Conservation (phyloP, 2,329 filamentous ascomycete genomes). For the Epichloe typhina region DNA sequence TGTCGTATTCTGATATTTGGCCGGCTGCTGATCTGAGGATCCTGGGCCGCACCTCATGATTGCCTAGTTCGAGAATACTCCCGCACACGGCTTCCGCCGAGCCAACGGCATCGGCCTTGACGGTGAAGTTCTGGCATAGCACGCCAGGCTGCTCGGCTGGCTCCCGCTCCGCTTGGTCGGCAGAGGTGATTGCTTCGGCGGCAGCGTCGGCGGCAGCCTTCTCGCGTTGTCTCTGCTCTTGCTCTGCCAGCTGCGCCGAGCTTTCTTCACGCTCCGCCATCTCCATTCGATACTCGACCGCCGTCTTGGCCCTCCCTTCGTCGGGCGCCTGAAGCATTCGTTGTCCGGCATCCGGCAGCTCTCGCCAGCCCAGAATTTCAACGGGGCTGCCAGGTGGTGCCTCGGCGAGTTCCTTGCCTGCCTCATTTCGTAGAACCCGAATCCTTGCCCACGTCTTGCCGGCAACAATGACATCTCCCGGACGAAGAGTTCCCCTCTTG, state of each 20-base stretch:
- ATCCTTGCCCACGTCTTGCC: slow-evolving; percentile 81
- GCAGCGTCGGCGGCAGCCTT: slow-evolving; percentile 27
- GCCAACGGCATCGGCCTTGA: slow-evolving; percentile 88
- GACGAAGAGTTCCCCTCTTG: slow-evolving; percentile 69
- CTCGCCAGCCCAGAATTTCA: slow-evolving; percentile 88
- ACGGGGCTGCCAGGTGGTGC: slow-evolving; percentile 81
- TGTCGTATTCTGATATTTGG: slow-evolving; percentile 68
- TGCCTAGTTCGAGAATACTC: slow-evolving; percentile 65
- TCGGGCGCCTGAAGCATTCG: slow-evolving; percentile 71
- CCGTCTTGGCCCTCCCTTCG: slow-evolving; percentile 66
- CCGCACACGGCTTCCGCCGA: slow-evolving; percentile 84
- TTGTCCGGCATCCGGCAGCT: slow-evolving; percentile 69
- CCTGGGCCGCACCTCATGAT: slow-evolving; percentile 65
- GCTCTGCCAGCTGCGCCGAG: slow-evolving; percentile 68
- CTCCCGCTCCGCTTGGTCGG: slow-evolving; percentile 24
- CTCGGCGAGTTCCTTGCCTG: slow-evolving; percentile 55
- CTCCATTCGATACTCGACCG: slow-evolving; percentile 64
- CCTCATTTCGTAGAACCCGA: slow-evolving; percentile 74
- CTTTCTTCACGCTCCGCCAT: slow-evolving; percentile 58
- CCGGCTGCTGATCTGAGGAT: slow-evolving; percentile 71
- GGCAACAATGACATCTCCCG: slow-evolving; percentile 74
- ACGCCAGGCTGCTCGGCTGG: slow-evolving; percentile 26
- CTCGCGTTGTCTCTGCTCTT: slow-evolving; percentile 50
- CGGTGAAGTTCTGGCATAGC: slow-evolving; percentile 59
- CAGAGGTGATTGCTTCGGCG: slow-evolving; percentile 20